Base-by-base conservation (phyloP, 805 yeast genomes). In the Kuraishia capsulata region DNA sequence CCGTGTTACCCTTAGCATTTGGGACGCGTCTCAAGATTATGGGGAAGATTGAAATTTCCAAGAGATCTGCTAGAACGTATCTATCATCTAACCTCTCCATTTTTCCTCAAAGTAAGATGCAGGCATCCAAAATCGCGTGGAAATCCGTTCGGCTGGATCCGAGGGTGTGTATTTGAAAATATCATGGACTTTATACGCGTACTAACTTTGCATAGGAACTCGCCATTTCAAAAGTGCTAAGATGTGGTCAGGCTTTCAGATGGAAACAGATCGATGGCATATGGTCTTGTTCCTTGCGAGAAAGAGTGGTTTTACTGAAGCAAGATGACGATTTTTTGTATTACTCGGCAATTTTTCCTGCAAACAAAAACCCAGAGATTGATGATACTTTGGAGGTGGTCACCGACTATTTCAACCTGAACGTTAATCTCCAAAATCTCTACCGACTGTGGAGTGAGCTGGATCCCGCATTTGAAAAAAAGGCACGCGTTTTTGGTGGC, bases 231-330 rank as follows among this genome's bases (percentile, higher is more conserved):
- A 73, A 75, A 30, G 89, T 86, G 0, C 63, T 86, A 21, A 62
- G 92, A 32, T 83, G 95, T 51, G 96, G 96, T 1, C 96, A 86
- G 60, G 78, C 94, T 0, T 86, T 86, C 50, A 53, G 78, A 38
- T 85, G 95, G 95, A 78, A 78, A 49, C 71, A 70, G 42, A 64
- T 73, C 35, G 69, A 76, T 43, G 67, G 65, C 36, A 65, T 70
- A 6, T 90, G 87, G 87, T 68, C 84, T 0, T 78, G 81, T 43
- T 69, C 86, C 0, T 54, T 76, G 19, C 56, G 64, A 13, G 77
- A 78, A 43, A 64, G 78, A 38, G 75, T 88, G 4, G 58, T 89
- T 2, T 62, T 86, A 20, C 57, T 90, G 20, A 71, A 60, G 40
- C 96, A 88, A 51, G 78, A 73, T 38, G 67, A 61, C 1, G 51